phyloP scores from a whole-genome alignment of 306 rosid genomes.

The Luffa acutangula region DNA sequence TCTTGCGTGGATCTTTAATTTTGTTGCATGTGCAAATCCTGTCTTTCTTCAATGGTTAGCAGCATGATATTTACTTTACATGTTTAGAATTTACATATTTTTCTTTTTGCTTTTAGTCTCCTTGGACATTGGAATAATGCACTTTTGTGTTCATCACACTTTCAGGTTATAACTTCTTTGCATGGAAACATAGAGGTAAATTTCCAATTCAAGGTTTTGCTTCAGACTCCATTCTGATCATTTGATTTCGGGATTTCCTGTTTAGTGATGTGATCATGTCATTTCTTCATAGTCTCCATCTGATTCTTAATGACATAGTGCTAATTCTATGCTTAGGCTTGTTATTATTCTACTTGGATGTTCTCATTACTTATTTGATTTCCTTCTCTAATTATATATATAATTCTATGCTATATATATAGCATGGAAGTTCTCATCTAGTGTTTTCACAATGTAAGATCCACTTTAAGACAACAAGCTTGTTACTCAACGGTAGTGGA shows the following conservation, averaged over 20 bases:
- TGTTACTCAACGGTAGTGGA: neutral
- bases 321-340: neutral
- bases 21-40: neutral
- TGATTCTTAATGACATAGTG: neutral
- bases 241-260: neutral
- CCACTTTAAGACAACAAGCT: neutral
- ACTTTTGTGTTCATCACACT: conserved; percentile 9
- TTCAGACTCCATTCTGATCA: neutral
- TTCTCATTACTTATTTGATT: neutral
- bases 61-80: neutral
- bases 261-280: neutral
- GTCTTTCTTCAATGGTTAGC: neutral
- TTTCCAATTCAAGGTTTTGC: conserved; percentile 2
- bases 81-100: neutral
- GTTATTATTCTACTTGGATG: neutral
- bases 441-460: neutral
- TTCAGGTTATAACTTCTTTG: conserved; percentile 72
- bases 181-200: conserved; percentile 69
- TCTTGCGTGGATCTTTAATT: neutral
- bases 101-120: conserved; percentile 7
- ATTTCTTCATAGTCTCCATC: neutral
- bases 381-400: neutral
- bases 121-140: neutral
- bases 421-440: neutral
- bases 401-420: neutral